A percentile compares a stretch with the other conserved stretches of the same genome.
Evolutionary conservation across 306 rosid species (phyloP).

Genomic region (Phaseolus lunatus): DNA sequence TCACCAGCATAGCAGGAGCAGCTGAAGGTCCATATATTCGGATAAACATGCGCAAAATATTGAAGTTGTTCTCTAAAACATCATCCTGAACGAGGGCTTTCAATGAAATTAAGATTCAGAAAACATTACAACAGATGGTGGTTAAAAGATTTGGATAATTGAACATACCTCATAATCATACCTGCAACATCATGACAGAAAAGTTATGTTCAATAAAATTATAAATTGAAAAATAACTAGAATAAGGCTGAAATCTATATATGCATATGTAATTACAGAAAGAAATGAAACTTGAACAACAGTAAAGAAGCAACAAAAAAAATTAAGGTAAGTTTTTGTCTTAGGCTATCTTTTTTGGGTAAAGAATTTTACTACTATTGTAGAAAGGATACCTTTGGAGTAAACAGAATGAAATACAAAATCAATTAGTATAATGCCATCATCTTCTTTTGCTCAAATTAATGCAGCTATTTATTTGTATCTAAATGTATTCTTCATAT

Average conservation of each 20-base stretch:
- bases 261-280: constrained; percentile 31
- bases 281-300: constrained; percentile 25
- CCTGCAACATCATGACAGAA: constrained; percentile 58
- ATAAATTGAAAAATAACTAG: constrained; percentile 43
- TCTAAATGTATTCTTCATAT: background rate
- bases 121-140: background rate
- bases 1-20: constrained; percentile 83
- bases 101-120: constrained; percentile 34
- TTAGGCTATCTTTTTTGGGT: background rate
- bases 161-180: constrained; percentile 92
- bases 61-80: constrained; percentile 86
- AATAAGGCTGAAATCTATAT: constrained; percentile 34
- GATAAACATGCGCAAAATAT: constrained; percentile 86
- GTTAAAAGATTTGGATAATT: constrained; percentile 24
- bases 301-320: constrained; percentile 24
- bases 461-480: constrained; percentile 5
- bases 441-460: background rate
- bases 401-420: too few relatives aligned
- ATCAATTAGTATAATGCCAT: background rate
- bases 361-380: background rate
- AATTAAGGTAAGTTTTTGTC: background rate
- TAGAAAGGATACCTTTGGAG: constrained; percentile 6
- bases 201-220: constrained; percentile 52
- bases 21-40: constrained; percentile 74
- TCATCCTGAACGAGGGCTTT: constrained; percentile 71